phyloP scores from a whole-genome alignment of 768 basidiomycete genomes.

The Tricholoma sp. region DNA sequence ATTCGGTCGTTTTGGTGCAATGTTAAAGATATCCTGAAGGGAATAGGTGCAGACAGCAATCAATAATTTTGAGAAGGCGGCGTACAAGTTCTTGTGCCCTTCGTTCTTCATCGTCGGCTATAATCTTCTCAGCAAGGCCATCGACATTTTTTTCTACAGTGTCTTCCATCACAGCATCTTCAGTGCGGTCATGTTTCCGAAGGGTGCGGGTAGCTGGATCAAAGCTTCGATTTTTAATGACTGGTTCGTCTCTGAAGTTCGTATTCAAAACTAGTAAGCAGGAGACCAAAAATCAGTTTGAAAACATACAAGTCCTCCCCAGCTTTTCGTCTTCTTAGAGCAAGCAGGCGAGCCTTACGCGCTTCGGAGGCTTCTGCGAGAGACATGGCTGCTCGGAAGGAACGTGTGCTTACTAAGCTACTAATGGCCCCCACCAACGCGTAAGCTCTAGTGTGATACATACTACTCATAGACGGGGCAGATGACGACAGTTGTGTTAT shows the following conservation, averaged over 20 bases:
- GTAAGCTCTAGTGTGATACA: neutral
- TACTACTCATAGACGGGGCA: neutral
- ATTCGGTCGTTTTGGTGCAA: slow-evolving; percentile 94
- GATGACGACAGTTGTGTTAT: slow-evolving; percentile 24
- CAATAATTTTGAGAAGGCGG: slow-evolving; percentile 2
- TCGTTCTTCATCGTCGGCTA: slow-evolving; percentile 80
- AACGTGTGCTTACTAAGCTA: slow-evolving; percentile 29
- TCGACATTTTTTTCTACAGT: slow-evolving; percentile 85
- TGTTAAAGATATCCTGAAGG: slow-evolving; percentile 86
- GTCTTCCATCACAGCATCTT: slow-evolving; percentile 60
- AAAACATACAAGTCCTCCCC: slow-evolving; percentile 45
- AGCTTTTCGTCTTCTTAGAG: slow-evolving; percentile 68
- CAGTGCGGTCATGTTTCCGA: slow-evolving; percentile 53
- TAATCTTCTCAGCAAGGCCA: slow-evolving; percentile 80
- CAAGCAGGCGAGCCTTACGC: slow-evolving; percentile 75
- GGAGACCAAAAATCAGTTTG: neutral
- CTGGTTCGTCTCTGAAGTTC: slow-evolving; percentile 32
- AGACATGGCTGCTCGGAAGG: slow-evolving; percentile 38
- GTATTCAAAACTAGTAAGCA: neutral
- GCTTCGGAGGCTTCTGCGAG: slow-evolving; percentile 75
- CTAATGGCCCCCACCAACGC: neutral
- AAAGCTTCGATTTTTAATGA: slow-evolving; percentile 76
- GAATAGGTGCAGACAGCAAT: neutral
- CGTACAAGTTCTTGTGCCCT: slow-evolving; percentile 84
- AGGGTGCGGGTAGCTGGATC: slow-evolving; percentile 83